Evolutionary conservation across 371 early-diverging fungal species (phyloP), one percentile per base, ranked within the genome.

Genomic region (Mortierella sp.): DNA sequence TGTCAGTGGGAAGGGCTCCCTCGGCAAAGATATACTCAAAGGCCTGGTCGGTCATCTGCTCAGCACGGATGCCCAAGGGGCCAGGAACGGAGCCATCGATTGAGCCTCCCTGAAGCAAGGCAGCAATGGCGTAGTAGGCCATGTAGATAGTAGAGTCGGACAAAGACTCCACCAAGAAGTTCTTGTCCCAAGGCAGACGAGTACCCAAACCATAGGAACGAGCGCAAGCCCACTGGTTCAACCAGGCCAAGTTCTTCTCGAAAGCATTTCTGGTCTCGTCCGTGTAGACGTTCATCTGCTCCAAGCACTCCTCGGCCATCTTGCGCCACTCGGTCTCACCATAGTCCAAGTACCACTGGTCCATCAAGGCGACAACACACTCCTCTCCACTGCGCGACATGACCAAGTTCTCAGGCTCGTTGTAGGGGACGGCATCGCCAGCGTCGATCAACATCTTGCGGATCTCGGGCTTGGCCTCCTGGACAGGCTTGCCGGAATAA

Each of bases 81-180:
- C 99, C 98, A 11, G 91, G 90, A 29, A 85, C 87, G 30, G 90
- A 87, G 60, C 98, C 98, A 65, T 98, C 92, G 7, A 98, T 83
- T n/a, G 89, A 89, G 14, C 92, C 90, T 76, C 93, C 92, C 66
- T 99, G 99, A 52, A 99, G 88, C 70, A 99, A 85, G 79, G 98
- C 96, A 16, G 99, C 91, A 26, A 99, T 92, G 43, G 99, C 99
- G 87, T 99, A 99, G 89, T 99, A 99, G 43, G 99, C 97, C 99
- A 99, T 99, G 87, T 99, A 99, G 76, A 99, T 99, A 48, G 99
- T 99, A 23, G 99, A 99, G 83, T 99, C 99, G 51, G 97, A 96
- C 44, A 99, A 89, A 28, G 98, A 98, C 88, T 99, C 99, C 72
- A 99, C 98, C 79, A 99, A 86, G 86, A 92, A 98, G 81, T 93